Evolutionary conservation across 2,329 filamentous ascomycete genomes (phyloP).

Genomic region (Daldinia eschscholtzii): DNA sequence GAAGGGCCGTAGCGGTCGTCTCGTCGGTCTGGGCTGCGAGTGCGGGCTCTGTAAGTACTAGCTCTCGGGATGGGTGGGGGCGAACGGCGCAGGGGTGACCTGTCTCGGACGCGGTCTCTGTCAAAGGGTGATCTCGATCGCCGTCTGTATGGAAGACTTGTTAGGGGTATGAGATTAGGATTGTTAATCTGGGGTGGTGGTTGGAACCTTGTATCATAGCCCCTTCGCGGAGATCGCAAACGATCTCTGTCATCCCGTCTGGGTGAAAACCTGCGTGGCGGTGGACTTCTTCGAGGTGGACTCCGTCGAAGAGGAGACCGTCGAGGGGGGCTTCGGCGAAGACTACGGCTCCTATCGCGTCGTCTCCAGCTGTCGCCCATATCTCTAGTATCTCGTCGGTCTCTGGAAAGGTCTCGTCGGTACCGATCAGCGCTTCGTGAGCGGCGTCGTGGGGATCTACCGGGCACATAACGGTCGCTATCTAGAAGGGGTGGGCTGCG

Average conservation of each 20-base stretch:
- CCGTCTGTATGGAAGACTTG: constrained; percentile 56
- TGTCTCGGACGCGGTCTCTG: constrained; percentile 59
- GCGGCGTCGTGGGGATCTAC: constrained; percentile 58
- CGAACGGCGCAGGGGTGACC: constrained; percentile 53
- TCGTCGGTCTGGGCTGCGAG: constrained; percentile 64
- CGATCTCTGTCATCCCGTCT: constrained; percentile 57
- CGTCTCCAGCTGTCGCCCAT: constrained; percentile 56
- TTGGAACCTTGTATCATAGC: constrained; percentile 56
- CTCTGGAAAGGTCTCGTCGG: constrained; percentile 55
- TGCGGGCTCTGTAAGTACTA: constrained; percentile 66
- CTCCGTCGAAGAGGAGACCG: constrained; percentile 52
- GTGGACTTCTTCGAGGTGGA: constrained; percentile 53
- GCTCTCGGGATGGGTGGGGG: constrained; percentile 57
- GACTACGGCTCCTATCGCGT: constrained; percentile 57
- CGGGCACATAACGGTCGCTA: constrained; percentile 59
- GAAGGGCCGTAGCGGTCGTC: constrained; percentile 57
- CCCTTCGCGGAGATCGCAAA: constrained; percentile 57
- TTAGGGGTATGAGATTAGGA: constrained; percentile 50
- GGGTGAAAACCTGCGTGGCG: constrained; percentile 55
- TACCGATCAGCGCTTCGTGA: constrained; percentile 59
- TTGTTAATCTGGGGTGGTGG: constrained; percentile 44
- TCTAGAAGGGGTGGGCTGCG: constrained; percentile 54
- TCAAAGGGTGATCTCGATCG: constrained; percentile 68
- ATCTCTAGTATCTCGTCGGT: constrained; percentile 45
- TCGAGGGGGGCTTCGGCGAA: constrained; percentile 54